Conservation (phyloP, 768 basidiomycete genomes). For the Lactifluus rugatus region DNA sequence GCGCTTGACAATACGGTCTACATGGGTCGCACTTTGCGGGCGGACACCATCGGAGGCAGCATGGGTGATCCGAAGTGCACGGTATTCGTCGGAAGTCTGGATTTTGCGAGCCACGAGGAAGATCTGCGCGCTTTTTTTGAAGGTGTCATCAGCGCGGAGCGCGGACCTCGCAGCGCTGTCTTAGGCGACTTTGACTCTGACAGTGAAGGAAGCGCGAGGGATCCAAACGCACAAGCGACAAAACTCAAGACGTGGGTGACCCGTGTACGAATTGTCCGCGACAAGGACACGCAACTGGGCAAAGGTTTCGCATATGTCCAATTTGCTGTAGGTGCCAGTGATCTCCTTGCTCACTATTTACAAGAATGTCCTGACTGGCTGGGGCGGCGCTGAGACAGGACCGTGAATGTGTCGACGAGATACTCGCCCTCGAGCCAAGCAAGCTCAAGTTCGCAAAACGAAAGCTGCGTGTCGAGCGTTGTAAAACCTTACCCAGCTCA, state of each 20-base stretch:
- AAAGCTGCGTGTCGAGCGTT: slow-evolving; percentile 82
- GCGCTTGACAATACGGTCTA: slow-evolving; percentile 63
- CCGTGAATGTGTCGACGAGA: slow-evolving; percentile 83
- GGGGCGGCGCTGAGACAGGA: slow-evolving; percentile 42
- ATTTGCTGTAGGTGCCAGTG: slow-evolving; percentile 66
- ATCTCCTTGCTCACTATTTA: not conserved
- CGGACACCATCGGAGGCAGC: slow-evolving; percentile 51
- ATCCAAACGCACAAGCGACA: slow-evolving; percentile 24
- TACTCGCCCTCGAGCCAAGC: slow-evolving; percentile 66
- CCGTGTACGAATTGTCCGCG: slow-evolving; percentile 79
- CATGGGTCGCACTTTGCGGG: slow-evolving; percentile 67
- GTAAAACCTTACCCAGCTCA: slow-evolving; percentile 59
- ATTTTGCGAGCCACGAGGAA: slow-evolving; percentile 87
- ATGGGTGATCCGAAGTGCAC: slow-evolving; percentile 67
- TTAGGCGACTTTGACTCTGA: slow-evolving; percentile 23
- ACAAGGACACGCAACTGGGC: slow-evolving; percentile 85
- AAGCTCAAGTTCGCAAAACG: slow-evolving; percentile 91
- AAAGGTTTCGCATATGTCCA: slow-evolving; percentile 95
- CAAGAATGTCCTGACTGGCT: not conserved
- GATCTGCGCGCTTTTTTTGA: slow-evolving; percentile 85
- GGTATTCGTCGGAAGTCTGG: slow-evolving; percentile 87
- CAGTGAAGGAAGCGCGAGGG: slow-evolving; percentile 23
- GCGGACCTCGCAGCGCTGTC: slow-evolving; percentile 42
- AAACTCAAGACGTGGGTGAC: slow-evolving; percentile 57
- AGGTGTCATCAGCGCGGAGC: slow-evolving; percentile 56